These are phyloP conservation scores for Epichloe uncinata DNA, from an alignment of 2,329 filamentous ascomycete genomes.

Conservation along the genomic window DNA sequence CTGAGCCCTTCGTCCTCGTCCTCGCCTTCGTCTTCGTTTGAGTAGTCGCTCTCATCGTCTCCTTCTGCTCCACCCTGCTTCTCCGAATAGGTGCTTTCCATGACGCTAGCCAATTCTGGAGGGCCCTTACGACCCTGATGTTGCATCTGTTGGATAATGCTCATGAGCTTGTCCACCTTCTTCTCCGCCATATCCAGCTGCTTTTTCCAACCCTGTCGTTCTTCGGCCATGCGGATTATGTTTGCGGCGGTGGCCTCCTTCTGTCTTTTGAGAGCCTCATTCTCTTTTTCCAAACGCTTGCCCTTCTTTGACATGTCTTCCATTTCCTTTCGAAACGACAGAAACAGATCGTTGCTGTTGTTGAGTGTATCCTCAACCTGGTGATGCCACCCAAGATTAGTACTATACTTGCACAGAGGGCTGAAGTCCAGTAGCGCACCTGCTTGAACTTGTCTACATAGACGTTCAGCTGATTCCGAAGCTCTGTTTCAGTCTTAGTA, in stretches of 20 bases:
- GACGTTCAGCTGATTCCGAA: slow-evolving; percentile 90
- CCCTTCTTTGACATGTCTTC: slow-evolving; percentile 99
- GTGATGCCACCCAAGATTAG: background rate
- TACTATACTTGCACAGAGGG: background rate
- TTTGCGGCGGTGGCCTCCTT: slow-evolving; percentile 89
- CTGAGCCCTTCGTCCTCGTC: slow-evolving; percentile 42
- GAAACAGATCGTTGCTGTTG: slow-evolving; percentile 93
- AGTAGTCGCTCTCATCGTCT: slow-evolving; percentile 47
- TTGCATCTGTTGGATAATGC: slow-evolving; percentile 93
- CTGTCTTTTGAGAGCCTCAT: slow-evolving; percentile 78
- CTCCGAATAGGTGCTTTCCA: slow-evolving; percentile 46
- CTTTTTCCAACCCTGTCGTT: slow-evolving; percentile 71
- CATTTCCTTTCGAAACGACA: slow-evolving; percentile 98
- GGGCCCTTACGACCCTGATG: slow-evolving; percentile 72
- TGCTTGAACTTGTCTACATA: slow-evolving; percentile 99
- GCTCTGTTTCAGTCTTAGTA: slow-evolving; percentile 87
- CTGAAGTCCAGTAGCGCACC: slow-evolving; percentile 40
- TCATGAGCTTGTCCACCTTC: slow-evolving; percentile 85
- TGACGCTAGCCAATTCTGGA: slow-evolving; percentile 47
- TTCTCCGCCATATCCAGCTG: slow-evolving; percentile 42
- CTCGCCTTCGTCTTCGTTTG: slow-evolving; percentile 47
- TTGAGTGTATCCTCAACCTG: slow-evolving; percentile 97
- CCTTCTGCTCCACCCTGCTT: slow-evolving; percentile 34
- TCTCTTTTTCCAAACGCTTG: slow-evolving; percentile 92
- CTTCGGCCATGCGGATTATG: slow-evolving; percentile 94